Evolutionary conservation across 345 rosid genomes (phyloP).

Genomic region (Populus alba): DNA sequence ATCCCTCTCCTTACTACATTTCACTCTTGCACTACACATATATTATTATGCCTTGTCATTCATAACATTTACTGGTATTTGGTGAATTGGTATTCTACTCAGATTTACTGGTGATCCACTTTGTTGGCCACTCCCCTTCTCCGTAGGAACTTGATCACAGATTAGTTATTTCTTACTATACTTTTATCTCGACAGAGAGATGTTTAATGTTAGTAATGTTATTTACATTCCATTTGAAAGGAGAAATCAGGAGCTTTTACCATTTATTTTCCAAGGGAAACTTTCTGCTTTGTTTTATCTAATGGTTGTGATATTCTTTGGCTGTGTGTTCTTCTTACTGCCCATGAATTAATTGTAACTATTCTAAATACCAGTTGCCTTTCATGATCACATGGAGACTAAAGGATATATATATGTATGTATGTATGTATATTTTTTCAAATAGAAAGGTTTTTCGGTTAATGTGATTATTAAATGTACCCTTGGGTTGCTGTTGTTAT

Average conservation of each 20-base stretch:
- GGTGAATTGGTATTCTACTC: not conserved
- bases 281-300: not conserved
- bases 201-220: not conserved
- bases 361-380: not conserved
- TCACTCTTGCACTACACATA: not conserved
- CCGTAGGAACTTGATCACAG: not conserved
- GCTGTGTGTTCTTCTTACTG: not conserved
- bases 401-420: not conserved
- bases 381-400: not conserved
- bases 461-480: not conserved
- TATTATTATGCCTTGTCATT: not conserved
- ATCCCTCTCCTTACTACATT: not conserved
- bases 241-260: not conserved
- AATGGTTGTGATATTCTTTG: not conserved
- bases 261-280: not conserved
- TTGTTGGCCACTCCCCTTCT: not conserved
- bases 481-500: not conserved
- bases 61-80: not conserved
- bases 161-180: not conserved
- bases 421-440: no score
- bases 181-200: not conserved
- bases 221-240: not conserved
- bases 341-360: not conserved
- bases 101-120: not conserved
- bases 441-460: not conserved